Evolutionary conservation across 257 asterid species (phyloP).

Genomic region (Cynanchum wilfordii): DNA sequence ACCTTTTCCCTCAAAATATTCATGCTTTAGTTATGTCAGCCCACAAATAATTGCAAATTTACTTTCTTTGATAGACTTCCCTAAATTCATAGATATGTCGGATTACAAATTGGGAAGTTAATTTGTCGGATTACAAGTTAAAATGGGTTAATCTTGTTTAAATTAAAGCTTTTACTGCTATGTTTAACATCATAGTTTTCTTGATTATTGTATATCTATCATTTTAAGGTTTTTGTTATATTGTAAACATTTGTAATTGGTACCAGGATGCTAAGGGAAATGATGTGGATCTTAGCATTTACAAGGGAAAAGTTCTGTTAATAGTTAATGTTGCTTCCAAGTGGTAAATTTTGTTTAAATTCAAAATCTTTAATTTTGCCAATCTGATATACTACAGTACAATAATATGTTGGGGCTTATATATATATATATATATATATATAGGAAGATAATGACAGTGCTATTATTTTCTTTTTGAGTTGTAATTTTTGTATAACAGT

Average conservation of each 20-base stretch:
- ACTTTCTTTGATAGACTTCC: not conserved
- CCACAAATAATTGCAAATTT: not conserved
- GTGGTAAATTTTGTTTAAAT: slow-evolving; percentile 33
- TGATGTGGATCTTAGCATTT: slow-evolving; percentile 42
- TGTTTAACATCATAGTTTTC: not conserved
- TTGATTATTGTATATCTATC: not conserved
- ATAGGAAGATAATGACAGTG: not conserved
- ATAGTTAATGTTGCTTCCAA: slow-evolving; percentile 76
- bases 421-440: too few relatives aligned
- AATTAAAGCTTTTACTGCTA: not conserved
- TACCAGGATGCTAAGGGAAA: slow-evolving; percentile 34
- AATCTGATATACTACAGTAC: not conserved
- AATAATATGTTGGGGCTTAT: not conserved
- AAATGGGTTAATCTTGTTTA: not conserved
- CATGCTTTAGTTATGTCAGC: not conserved
- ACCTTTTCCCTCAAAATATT: not conserved
- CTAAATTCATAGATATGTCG: not conserved
- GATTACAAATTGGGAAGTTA: not conserved
- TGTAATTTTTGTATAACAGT: not conserved
- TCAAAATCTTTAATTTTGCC: not conserved
- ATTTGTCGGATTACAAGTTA: not conserved
- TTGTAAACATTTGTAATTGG: slow-evolving; percentile 1
- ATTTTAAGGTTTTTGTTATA: not conserved
- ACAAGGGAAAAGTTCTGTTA: slow-evolving; percentile 58
- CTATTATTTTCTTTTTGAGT: not conserved